A percentile compares a stretch with the other conserved stretches of the same genome.
These are phyloP conservation scores for Sporothrix schenckii DNA, from an alignment of 2,329 filamentous ascomycete species.

Conservation along the genomic window DNA sequence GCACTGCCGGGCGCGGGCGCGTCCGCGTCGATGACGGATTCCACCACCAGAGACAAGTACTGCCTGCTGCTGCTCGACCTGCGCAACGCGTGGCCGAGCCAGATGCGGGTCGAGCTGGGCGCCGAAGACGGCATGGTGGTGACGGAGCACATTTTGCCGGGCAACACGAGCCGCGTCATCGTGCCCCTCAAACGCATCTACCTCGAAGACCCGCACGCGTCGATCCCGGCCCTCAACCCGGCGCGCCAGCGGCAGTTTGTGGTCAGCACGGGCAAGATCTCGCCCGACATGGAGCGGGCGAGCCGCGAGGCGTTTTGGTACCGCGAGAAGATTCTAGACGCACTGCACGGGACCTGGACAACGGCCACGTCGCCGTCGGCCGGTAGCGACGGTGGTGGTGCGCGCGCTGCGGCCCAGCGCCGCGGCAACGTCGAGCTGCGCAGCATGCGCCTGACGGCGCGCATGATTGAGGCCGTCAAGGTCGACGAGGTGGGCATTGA, in stretches of 20 bases:
- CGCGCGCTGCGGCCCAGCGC: conserved; percentile 1
- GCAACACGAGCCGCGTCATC: conserved; percentile 72
- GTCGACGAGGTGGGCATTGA: conserved; percentile 76
- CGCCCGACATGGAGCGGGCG: conserved; percentile 75
- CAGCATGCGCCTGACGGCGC: conserved; percentile 69
- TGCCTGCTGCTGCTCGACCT: conserved; percentile 82
- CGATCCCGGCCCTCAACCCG: conserved; percentile 79
- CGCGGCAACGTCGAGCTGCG: conserved; percentile 75
- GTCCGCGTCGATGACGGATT: too few species aligned
- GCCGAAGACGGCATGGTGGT: conserved; percentile 49
- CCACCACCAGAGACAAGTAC: conserved; percentile 56
- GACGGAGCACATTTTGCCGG: conserved; percentile 63
- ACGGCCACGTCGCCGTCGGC: conserved; percentile 41
- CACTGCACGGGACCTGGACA: conserved; percentile 72
- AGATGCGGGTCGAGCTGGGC: conserved; percentile 66
- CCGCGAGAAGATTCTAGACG: conserved; percentile 75
- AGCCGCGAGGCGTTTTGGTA: conserved; percentile 90
- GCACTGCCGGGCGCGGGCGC: conserved; percentile 31
- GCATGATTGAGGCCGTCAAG: conserved; percentile 82
- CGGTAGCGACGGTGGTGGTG: background rate
- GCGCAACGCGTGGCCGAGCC: conserved; percentile 85
- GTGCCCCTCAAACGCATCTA: conserved; percentile 76
- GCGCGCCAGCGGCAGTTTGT: conserved; percentile 90
- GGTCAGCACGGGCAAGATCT: conserved; percentile 76
- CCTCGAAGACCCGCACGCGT: conserved; percentile 72